Base-by-base conservation (phyloP, 768 basidiomycete genomes). In the Leccinum variicolor region DNA sequence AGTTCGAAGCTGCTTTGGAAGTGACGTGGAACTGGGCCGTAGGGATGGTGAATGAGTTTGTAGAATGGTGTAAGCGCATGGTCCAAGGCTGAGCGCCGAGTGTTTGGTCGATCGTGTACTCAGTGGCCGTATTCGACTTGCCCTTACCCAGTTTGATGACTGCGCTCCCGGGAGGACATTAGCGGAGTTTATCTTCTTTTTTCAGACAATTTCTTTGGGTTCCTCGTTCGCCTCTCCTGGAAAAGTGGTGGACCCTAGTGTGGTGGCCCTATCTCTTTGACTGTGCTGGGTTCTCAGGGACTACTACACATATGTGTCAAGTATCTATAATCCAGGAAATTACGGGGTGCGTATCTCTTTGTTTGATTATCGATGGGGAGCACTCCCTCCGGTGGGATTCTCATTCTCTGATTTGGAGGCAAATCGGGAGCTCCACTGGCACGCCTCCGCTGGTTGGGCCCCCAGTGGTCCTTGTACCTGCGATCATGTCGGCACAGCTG, bases 1-100 rank as follows among this genome's bases (percentile, higher is more conserved):
- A 85, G n/a, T 72, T 87, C 13, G 84, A 87, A 64, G 84, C 82
- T 14, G 67, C 85, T 49, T 69, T 87, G 52, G 85, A 86, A 68
- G 83, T 86, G 58, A 66, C 78, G 31, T 86, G 84, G 85, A 79
- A 61, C 23, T 82, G 82, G 81, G 72, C 74, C n/a, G 71, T 68
- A 59, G 74, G 72, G 55, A 63, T 72, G 51, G 59, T 73, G 48
- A 69, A 77, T 57, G 70, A 67, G 65, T 62, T 62, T 45, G 55
- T 62, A n/a, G 51, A 54, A 8, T 70, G 73, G 68, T 72, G 64
- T 62, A 65, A 59, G 54, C 26, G 53, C 43, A 33, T 65, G 13
- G 6, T 71, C 28, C 59, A 73, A 52, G 60, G 60, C 19, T 72
- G 55, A 69, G 14, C 17, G 23, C 23, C 53, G 29, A 21, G 46